Evolutionary conservation across 805 yeast species (phyloP), one percentile per base, ranked within the genome.

Genomic region (Wickerhamomyces silvicola): DNA sequence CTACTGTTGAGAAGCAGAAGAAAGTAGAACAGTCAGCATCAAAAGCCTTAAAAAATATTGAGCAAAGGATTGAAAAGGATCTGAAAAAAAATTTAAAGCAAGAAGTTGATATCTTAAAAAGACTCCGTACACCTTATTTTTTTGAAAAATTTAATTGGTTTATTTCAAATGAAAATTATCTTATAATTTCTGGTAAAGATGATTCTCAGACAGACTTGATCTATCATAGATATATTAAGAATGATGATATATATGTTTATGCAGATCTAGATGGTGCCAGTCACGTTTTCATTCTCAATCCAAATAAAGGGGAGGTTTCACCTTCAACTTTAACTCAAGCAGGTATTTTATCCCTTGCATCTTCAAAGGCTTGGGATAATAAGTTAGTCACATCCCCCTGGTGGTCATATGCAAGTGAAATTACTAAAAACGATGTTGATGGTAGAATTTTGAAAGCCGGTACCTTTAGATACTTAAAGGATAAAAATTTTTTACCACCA

Each of bases 141-240:
- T 92, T 92, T 61, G 98, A 92, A 53, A 92, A 90, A 56, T 90
- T 80, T 56, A 76, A 69, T 49, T 92, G 98, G 98, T 92, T 92
- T 50, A 65, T 88, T n/a, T 74, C 96, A 0, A 77, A 80, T 43
- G 97, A 90, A 51, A 88, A 92, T 0, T 87, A 82, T 50, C 60
- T 92, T 30, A 82, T 94, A 37, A 57, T 92, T 33, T 86, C 88
- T 28, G 97, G 97, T 2, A 75, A 86, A 41, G 96, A 92, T 52
- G 72, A 68, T 15, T 54, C 73, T 5, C 97, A 90, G 53, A 68
- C 75, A 5, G 95, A 88, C 46, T 71, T 84, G 62, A 72, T 92
- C 18, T 82, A 81, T 49, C 78, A 79, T 46, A 72, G 86, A 33
- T 82, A 85, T 50, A 78, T 87, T 55, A 76, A 73, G 27, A 76